Evolutionary conservation across 2,329 filamentous ascomycete genomes (phyloP).

Genomic region (Colletotrichum sp.): DNA sequence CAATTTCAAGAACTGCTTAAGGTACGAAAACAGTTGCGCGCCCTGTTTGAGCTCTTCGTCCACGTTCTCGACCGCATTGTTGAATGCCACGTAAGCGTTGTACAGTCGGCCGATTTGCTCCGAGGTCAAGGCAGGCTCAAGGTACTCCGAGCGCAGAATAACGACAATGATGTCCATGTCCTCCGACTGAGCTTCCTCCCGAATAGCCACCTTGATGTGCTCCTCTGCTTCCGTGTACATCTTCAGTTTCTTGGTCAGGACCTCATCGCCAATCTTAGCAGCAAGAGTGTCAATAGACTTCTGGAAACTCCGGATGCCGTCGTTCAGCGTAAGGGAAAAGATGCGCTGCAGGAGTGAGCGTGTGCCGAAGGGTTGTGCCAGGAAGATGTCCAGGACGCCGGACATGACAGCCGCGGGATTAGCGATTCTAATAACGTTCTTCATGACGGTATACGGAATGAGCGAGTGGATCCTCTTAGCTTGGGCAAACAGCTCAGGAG

Average conservation of each 20-base stretch:
- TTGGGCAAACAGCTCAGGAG: slow-evolving; percentile 93
- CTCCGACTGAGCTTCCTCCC: slow-evolving; percentile 74
- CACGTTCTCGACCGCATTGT: slow-evolving; percentile 88
- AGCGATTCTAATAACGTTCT: slow-evolving; percentile 95
- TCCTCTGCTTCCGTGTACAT: slow-evolving; percentile 80
- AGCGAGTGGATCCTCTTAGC: slow-evolving; percentile 93
- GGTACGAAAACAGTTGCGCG: slow-evolving; percentile 88
- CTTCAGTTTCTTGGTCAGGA: slow-evolving; percentile 82
- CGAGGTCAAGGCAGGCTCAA: slow-evolving; percentile 72
- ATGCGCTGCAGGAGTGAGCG: slow-evolving; percentile 93
- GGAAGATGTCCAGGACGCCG: slow-evolving; percentile 91
- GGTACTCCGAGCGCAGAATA: slow-evolving; percentile 78
- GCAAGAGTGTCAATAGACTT: slow-evolving; percentile 82
- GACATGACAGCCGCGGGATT: slow-evolving; percentile 98
- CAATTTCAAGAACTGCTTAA: slow-evolving; percentile 94
- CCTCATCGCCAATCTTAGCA: slow-evolving; percentile 79
- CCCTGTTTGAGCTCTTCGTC: slow-evolving; percentile 89
- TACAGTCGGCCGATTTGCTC: slow-evolving; percentile 85
- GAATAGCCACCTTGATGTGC: slow-evolving; percentile 73
- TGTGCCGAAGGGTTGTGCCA: slow-evolving; percentile 92
- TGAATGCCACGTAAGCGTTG: slow-evolving; percentile 97
- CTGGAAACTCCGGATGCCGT: slow-evolving; percentile 87
- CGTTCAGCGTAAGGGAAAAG: slow-evolving; percentile 88
- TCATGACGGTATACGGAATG: slow-evolving; percentile 90
- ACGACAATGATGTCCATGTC: slow-evolving; percentile 85